Base-by-base conservation (phyloP, 1,284 basidiomycete genomes). In the Coriolopsis trogii region DNA sequence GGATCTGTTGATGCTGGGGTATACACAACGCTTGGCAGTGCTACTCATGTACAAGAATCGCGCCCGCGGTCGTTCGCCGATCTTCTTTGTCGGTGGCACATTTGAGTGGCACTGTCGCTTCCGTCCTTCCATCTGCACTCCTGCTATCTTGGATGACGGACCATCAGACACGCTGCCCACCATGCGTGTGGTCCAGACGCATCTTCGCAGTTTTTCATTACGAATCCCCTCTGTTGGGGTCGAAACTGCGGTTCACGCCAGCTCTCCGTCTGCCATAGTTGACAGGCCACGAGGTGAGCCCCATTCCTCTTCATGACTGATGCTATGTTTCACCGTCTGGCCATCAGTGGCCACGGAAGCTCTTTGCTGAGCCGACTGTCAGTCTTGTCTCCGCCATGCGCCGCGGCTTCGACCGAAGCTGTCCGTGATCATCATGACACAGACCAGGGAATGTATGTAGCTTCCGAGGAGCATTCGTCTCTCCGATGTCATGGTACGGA, bases 11-110 rank as follows among this genome's bases (percentile, higher is more conserved):
- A n/a, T n/a, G n/a, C n/a, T n/a, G n/a, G n/a, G n/a, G n/a, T n/a
- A n/a, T n/a, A n/a, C n/a, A n/a, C n/a, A n/a, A n/a, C n/a, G n/a
- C n/a, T n/a, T n/a, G n/a, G n/a, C n/a, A n/a, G n/a, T n/a, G n/a
- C n/a, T n/a, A n/a, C n/a, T n/a, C n/a, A n/a, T n/a, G n/a, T n/a
- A n/a, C n/a, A n/a, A n/a, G n/a, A n/a, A n/a, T n/a, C n/a, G n/a
- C n/a, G n/a, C n/a, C n/a, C n/a, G n/a, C n/a, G n/a, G n/a, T n/a
- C n/a, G n/a, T 28, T 47, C 38, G 16, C 5, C 18, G 38, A 41
- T 41, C 46, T 41, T 24, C 25, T 31, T 16, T n/a, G n/a, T 48
- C 39, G 38, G 47, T 42, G 31, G 40, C 47, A 31, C 42, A 16
- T 2, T 31, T 41, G 41, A 26, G 41, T 43, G 34, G 48, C 41